Evolutionary conservation across 768 basidiomycete species (phyloP), one percentile per base, ranked within the genome.

Genomic region (Suillus clintonianus): DNA sequence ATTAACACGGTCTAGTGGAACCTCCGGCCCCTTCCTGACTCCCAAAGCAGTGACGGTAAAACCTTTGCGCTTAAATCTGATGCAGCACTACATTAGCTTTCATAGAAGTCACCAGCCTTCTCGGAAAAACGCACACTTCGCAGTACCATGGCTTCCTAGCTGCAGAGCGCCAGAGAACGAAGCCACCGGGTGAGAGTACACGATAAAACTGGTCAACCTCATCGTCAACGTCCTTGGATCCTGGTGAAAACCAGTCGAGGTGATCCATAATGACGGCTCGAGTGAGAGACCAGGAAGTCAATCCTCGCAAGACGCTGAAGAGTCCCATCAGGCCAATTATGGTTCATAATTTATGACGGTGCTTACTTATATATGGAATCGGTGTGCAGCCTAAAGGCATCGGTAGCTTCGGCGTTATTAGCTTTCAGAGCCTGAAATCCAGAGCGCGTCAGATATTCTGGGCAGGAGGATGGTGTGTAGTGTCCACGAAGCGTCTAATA

Each of bases 211-310:
- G 83, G 1, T 27, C 32, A 22, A 88, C 79, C 70, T 90, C 88
- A 41, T 82, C 80, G 41, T 86, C 82, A 1, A 79, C 76, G 43
- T 83, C 82, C 56, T 73, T 72, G 17, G 82, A 78, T 4, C 81
- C 80, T 0, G 85, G 85, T 0, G 80, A 66, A 59, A 86, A 84
- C 80, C 83, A 86, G 67, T 88, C 87, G 56, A 89, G 79, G 56
- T 87, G 86, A 72, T 91, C 90, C 90, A 91, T 91, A 62, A 90
- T 79, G 34, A 90, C 81, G 13, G 85, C 83, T 32, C 87, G 83
- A 39, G 87, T 90, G 51, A 90, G 78, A 8, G 83, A 84, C 37
- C 76, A 76, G n/a, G 75, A 65, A 1, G 73, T 75, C 19, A 85
- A 78, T 13, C 81, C 83, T 27, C 68, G 73, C 14, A 85, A 73